phyloP scores from a whole-genome alignment of 2,329 filamentous ascomycete species.

The Fusarium equiseti region DNA sequence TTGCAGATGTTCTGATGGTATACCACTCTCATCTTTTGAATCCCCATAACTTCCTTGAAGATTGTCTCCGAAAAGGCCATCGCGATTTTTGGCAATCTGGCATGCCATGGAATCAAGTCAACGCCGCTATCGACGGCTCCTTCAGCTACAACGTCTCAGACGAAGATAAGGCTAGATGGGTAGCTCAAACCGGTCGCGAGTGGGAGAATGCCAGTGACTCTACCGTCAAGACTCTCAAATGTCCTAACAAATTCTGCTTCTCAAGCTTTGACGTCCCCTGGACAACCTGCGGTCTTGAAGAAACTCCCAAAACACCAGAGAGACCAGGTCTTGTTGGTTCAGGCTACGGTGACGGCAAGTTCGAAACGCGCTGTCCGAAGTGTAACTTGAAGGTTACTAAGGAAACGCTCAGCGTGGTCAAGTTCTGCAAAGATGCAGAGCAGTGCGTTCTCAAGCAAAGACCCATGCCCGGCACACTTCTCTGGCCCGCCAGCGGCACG shows the following conservation, averaged over 20 bases:
- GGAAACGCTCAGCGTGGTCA: constrained; percentile 66
- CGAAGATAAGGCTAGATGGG: constrained; percentile 59
- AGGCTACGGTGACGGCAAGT: constrained; percentile 71
- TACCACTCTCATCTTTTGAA: constrained; percentile 81
- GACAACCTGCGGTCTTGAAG: constrained; percentile 59
- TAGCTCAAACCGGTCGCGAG: constrained; percentile 56
- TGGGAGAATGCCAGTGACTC: constrained; percentile 69
- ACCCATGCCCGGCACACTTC: constrained; percentile 77
- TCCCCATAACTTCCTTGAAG: constrained; percentile 62
- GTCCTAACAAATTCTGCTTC: constrained; percentile 52
- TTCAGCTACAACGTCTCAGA: constrained; percentile 65
- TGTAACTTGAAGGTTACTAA: constrained; percentile 67
- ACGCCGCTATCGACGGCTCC: constrained; percentile 64
- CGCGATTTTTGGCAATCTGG: constrained; percentile 63
- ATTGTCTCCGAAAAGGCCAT: constrained; percentile 38
- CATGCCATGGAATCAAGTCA: constrained; percentile 72
- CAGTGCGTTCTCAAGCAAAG: constrained; percentile 56
- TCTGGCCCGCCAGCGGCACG: constrained; percentile 65
- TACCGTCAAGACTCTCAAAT: constrained; percentile 59
- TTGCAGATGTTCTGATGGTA: constrained; percentile 74
- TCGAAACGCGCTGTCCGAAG: constrained; percentile 61
- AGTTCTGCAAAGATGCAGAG: constrained; percentile 68
- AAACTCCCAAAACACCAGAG: constrained; percentile 22
- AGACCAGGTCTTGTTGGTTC: constrained; percentile 57
- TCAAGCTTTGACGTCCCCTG: constrained; percentile 60